phyloP scores from a whole-genome alignment of 192 early-diverging fungal genomes.

The Geranomyces michiganensis region DNA sequence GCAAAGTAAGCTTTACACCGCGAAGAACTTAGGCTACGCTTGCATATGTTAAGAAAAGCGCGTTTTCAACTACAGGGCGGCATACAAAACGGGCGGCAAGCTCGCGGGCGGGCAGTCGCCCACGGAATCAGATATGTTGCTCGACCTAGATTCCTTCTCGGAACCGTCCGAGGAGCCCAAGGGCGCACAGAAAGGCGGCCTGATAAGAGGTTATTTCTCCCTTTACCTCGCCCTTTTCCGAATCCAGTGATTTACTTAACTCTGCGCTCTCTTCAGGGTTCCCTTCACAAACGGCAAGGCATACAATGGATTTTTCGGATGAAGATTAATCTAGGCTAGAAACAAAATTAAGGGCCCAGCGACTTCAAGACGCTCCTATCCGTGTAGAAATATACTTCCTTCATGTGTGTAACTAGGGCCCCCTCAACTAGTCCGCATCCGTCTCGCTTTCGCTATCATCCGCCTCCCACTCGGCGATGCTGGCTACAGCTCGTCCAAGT shows the following conservation, averaged over 20 bases:
- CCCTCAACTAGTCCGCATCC: no score
- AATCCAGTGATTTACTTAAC: background rate
- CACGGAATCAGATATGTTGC: background rate
- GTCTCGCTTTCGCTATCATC: constrained; percentile 5
- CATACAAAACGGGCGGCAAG: background rate
- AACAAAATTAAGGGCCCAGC: no score
- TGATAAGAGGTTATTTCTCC: no score
- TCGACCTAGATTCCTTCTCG: background rate
- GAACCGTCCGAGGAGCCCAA: background rate
- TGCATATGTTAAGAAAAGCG: no score
- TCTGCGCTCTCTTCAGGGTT: background rate
- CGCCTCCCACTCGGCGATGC: constrained; percentile 26
- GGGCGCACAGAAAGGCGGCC: no score
- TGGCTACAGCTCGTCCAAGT: constrained; percentile 11
- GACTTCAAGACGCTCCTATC: no score
- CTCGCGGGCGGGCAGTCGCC: background rate
- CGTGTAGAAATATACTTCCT: no score
- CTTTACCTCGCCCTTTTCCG: no score
- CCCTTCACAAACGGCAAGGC: background rate
- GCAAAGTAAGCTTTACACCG: no score
- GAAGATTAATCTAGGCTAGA: background rate
- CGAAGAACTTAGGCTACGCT: no score
- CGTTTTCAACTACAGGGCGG: no score
- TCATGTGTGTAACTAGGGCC: no score
- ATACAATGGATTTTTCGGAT: background rate